Conservation (phyloP, 2,329 filamentous ascomycete genomes). For the Fusarium sp. region DNA sequence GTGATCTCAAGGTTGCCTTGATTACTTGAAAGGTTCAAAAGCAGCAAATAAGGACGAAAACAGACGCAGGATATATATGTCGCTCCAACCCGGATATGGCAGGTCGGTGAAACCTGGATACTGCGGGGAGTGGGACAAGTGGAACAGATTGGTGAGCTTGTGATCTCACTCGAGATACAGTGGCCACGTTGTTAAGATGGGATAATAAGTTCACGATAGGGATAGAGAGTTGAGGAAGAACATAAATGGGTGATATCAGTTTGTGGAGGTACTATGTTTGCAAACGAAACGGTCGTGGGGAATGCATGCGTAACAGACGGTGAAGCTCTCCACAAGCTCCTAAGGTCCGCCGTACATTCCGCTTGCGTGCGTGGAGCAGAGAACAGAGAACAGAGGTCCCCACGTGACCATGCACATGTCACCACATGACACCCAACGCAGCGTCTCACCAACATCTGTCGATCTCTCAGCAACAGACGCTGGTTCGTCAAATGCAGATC, state of each 20-base stretch:
- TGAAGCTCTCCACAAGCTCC: background rate
- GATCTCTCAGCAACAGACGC: constrained; percentile 3
- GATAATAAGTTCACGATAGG: background rate
- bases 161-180: constrained; percentile 6
- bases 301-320: constrained; percentile 29
- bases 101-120: constrained; percentile 25
- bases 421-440: background rate
- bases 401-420: constrained; percentile 33
- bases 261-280: background rate
- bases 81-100: constrained; percentile 33
- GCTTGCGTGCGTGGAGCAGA: background rate
- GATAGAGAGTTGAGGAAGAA: background rate
- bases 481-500: constrained; percentile 32
- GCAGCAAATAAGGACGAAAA: constrained; percentile 12
- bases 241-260: background rate
- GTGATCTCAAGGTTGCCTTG: background rate
- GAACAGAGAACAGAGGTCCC: background rate
- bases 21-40: background rate
- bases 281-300: constrained; percentile 33
- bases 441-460: constrained; percentile 16
- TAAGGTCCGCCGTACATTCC: background rate
- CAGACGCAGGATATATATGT: constrained; percentile 3
- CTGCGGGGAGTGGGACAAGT: constrained; percentile 15
- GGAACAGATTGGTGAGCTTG: constrained; percentile 8
- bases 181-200: background rate